These are phyloP conservation scores for Mycena epipterygia DNA, from an alignment of 768 basidiomycete species.

Conservation along the genomic window DNA sequence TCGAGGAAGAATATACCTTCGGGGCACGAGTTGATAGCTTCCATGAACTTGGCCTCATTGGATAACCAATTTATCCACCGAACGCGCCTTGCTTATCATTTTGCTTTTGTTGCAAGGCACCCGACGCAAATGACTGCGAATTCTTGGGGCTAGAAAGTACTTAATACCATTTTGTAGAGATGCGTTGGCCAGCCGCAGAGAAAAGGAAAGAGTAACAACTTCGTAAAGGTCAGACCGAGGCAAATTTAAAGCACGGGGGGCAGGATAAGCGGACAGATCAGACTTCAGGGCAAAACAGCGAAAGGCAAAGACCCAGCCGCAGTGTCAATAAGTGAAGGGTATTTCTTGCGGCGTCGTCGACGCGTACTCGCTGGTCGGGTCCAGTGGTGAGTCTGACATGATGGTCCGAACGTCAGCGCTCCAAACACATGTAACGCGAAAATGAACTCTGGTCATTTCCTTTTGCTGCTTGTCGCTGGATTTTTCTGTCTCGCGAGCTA, in stretches of 20 bases:
- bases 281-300: no score
- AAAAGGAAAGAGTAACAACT: conserved; percentile 68
- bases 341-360: no score
- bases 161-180: conserved; percentile 62
- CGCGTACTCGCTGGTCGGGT: no score
- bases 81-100: conserved; percentile 66
- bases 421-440: neutral
- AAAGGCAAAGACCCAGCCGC: no score
- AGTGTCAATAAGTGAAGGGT: no score
- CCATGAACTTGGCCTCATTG: conserved; percentile 59
- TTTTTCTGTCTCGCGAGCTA: conserved; percentile 58
- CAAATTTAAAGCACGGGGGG: no score
- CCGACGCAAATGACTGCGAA: conserved; percentile 59
- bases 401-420: no score
- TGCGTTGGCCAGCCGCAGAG: conserved; percentile 52
- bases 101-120: conserved; percentile 65
- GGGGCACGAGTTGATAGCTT: no score
- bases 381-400: no score
- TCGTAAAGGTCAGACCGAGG: conserved; percentile 31
- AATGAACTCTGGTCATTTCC: conserved; percentile 55
- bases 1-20: no score
- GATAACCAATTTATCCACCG: conserved; percentile 62
- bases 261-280: no score
- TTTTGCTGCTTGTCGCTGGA: conserved; percentile 59
- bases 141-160: conserved; percentile 60